Conservation (phyloP, 768 basidiomycete species). For the Mycena haematopus region DNA sequence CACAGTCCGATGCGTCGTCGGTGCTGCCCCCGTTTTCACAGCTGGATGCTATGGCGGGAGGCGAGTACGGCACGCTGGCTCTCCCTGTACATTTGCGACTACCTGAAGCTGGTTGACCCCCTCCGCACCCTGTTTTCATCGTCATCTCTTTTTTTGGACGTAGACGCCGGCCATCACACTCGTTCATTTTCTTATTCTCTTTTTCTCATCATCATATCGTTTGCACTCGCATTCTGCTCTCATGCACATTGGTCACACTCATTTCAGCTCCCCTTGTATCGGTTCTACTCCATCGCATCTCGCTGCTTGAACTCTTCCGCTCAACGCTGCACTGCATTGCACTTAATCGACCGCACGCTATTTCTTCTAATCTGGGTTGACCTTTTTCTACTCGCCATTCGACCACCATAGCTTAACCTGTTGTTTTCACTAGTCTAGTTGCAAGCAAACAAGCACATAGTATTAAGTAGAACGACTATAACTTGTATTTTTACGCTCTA, state of each 20-base stretch:
- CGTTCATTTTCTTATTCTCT: constrained; percentile 22
- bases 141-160: constrained; percentile 22
- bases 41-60: constrained; percentile 83
- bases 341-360: constrained; percentile 25
- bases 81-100: constrained; percentile 74
- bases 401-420: constrained; percentile 23
- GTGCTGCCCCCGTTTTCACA: constrained; percentile 80
- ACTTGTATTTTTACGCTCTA: constrained; percentile 59
- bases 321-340: constrained; percentile 10
- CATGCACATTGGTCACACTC: constrained; percentile 33
- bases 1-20: constrained; percentile 49
- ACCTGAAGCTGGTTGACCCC: constrained; percentile 52
- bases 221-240: constrained; percentile 15
- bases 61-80: constrained; percentile 65
- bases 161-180: constrained; percentile 30
- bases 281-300: constrained; percentile 26
- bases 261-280: constrained; percentile 31
- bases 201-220: constrained; percentile 24
- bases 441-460: constrained; percentile 52
- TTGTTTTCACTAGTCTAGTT: constrained; percentile 41
- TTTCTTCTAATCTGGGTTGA: constrained; percentile 26
- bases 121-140: not conserved
- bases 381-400: constrained; percentile 10
- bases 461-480: constrained; percentile 57
- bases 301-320: constrained; percentile 19